Percentiles rank a stretch among this genome's conserved stretches.
These are phyloP conservation scores for Mycena indigotica DNA, from an alignment of 768 basidiomycete species.

Conservation along the genomic window DNA sequence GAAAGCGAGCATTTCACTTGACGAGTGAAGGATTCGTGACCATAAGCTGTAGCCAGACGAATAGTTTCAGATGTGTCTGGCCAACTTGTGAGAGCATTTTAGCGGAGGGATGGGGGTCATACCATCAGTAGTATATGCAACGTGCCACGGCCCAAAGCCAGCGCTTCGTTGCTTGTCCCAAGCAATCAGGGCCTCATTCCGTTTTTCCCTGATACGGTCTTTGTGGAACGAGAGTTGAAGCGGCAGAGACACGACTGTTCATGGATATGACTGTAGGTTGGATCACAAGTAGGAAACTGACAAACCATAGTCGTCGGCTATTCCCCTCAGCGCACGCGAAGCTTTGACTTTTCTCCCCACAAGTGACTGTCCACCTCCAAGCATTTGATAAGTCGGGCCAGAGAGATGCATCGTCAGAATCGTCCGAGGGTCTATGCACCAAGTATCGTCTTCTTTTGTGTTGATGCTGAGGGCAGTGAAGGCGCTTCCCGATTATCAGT, in stretches of 20 bases:
- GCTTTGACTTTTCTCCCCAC: slow-evolving; percentile 48
- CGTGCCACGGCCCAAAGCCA: slow-evolving; percentile 44
- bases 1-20: slow-evolving; percentile 28
- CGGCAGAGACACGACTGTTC: slow-evolving; percentile 50
- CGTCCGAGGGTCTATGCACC: slow-evolving; percentile 71
- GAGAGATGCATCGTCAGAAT: slow-evolving; percentile 57
- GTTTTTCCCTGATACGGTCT: slow-evolving; percentile 37
- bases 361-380: slow-evolving; percentile 44
- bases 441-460: slow-evolving; percentile 51
- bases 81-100: no score
- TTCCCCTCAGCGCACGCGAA: slow-evolving; percentile 47
- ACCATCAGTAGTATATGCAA: slow-evolving; percentile 42
- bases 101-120: no score
- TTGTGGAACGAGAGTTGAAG: slow-evolving; percentile 44
- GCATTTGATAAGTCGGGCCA: slow-evolving; percentile 59
- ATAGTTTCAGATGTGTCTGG: slow-evolving; percentile 10
- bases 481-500: slow-evolving; percentile 28
- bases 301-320: slow-evolving; percentile 52
- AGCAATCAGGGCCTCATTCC: slow-evolving; percentile 41
- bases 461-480: slow-evolving; percentile 41
- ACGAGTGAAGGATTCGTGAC: slow-evolving; percentile 16
- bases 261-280: slow-evolving; percentile 3
- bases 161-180: slow-evolving; percentile 51
- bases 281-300: slow-evolving; percentile 7
- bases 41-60: neutral